These are phyloP conservation scores for Magnolia changhungtana DNA, from an alignment of 164 flowering plant genomes.

Conservation along the genomic window DNA sequence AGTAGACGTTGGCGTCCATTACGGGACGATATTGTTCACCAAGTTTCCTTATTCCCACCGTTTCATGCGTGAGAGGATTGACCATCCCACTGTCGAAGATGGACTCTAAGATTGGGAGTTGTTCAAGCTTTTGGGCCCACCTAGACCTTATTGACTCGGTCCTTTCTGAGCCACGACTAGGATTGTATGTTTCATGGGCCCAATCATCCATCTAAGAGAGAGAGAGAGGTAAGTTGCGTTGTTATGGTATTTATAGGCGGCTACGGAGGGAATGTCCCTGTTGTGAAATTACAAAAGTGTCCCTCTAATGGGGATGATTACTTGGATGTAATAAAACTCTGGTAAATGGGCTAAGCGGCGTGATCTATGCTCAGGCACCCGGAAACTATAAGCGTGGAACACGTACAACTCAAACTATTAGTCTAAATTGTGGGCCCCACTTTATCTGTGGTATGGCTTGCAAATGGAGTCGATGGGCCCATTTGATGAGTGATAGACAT, in stretches of 20 bases:
- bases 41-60: slow-evolving; percentile 59
- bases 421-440: too few relatives aligned
- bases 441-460: too few relatives aligned
- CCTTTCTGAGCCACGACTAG: slow-evolving; percentile 4
- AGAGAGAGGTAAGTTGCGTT: not conserved
- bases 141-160: slow-evolving; percentile 68
- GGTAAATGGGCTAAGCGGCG: not conserved
- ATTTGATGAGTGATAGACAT: too few relatives aligned
- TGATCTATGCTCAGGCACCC: too few relatives aligned
- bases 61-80: slow-evolving; percentile 55
- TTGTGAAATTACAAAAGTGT: not conserved
- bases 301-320: not conserved
- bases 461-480: too few relatives aligned
- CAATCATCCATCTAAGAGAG: slow-evolving; percentile 31
- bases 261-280: not conserved
- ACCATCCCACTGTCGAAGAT: slow-evolving; percentile 99
- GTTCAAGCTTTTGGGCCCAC: slow-evolving; percentile 95
- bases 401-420: too few relatives aligned
- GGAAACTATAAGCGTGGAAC: too few relatives aligned
- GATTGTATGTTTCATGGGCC: slow-evolving; percentile 21
- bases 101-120: slow-evolving; percentile 85
- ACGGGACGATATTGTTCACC: slow-evolving; percentile 79
- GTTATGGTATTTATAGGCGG: too few relatives aligned
- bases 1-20: slow-evolving; percentile 93
- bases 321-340: not conserved